A percentile compares a stretch with the other conserved stretches of the same genome.
phyloP scores from a whole-genome alignment of 352 stramenopile species.

The Phytophthora aleatoria region DNA sequence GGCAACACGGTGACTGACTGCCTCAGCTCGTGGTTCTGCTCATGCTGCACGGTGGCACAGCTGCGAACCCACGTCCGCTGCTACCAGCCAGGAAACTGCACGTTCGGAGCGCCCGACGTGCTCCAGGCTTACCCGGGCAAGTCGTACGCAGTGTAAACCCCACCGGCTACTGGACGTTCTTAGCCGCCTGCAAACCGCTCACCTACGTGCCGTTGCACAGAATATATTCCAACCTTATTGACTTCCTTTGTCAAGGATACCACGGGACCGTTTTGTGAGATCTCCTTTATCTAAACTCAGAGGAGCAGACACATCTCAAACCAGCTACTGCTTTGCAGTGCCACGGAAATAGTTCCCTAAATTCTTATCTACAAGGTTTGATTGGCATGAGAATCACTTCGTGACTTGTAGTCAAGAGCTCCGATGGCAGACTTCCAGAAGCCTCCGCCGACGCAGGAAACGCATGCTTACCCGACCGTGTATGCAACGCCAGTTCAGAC shows the following conservation, averaged over 20 bases:
- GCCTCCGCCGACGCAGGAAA: conserved; percentile 6
- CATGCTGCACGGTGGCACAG: conserved; percentile 46
- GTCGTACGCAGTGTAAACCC: conserved; percentile 36
- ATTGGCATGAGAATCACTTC: conserved; percentile 4
- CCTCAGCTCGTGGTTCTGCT: conserved; percentile 47
- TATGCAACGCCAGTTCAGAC: conserved; percentile 24
- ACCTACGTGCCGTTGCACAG: conserved; percentile 24
- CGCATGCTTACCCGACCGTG: conserved; percentile 18
- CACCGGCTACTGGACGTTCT: not conserved
- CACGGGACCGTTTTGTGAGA: not conserved
- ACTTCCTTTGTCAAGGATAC: not conserved
- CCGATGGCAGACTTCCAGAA: conserved; percentile 31
- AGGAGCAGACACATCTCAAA: no score
- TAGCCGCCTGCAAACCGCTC: conserved; percentile 4
- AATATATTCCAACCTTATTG: conserved; percentile 15
- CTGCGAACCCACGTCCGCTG: conserved; percentile 43
- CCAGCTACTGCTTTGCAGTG: no score
- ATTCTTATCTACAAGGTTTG: not conserved
- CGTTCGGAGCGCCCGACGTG: conserved; percentile 45
- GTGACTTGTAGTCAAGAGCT: not conserved
- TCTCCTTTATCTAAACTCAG: no score
- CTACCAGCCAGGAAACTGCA: conserved; percentile 53
- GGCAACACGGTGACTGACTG: conserved; percentile 40
- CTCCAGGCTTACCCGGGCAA: conserved; percentile 39
- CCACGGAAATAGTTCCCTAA: not conserved